These are phyloP conservation scores for Aureobasidium lini DNA, from an alignment of 2,329 filamentous ascomycete species.

Conservation along the genomic window DNA sequence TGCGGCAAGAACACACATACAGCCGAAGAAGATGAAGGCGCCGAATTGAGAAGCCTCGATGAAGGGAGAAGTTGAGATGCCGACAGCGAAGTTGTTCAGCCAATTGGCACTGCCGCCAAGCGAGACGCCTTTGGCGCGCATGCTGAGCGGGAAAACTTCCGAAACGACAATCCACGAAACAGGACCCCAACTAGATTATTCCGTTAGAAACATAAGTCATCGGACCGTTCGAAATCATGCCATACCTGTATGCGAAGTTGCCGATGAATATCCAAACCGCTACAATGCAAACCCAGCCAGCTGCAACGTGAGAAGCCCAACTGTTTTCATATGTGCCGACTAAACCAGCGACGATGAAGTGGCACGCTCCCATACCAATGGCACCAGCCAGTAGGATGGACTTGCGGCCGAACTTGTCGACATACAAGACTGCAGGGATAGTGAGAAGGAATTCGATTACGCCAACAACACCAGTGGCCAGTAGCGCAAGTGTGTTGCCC, in stretches of 20 bases:
- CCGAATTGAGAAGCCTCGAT: slow-evolving; percentile 18
- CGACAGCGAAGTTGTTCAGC: slow-evolving; percentile 18
- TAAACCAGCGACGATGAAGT: slow-evolving; percentile 27
- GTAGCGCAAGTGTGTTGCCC: slow-evolving; percentile 42
- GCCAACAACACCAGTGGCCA: slow-evolving; percentile 62
- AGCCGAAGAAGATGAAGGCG: slow-evolving; percentile 21
- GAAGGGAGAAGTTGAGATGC: slow-evolving; percentile 18
- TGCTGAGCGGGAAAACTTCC: slow-evolving; percentile 23
- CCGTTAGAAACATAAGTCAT: neutral
- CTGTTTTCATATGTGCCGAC: slow-evolving; percentile 18
- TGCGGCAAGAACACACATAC: slow-evolving; percentile 16
- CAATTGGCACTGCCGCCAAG: slow-evolving; percentile 20
- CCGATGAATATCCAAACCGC: slow-evolving; percentile 70
- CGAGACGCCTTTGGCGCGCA: slow-evolving; percentile 24
- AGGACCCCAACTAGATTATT: slow-evolving; percentile 47
- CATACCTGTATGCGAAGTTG: slow-evolving; percentile 56
- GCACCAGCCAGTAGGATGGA: slow-evolving; percentile 40
- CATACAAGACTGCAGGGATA: slow-evolving; percentile 56
- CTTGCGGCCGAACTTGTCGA: slow-evolving; percentile 59
- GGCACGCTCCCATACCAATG: slow-evolving; percentile 24
- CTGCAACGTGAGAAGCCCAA: slow-evolving; percentile 21
- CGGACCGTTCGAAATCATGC: fast-evolving
- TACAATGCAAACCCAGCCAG: slow-evolving; percentile 43
- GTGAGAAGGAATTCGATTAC: slow-evolving; percentile 61
- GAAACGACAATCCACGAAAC: slow-evolving; percentile 16